Conservation (phyloP, 768 basidiomycete species). For the Rhodotorula paludigena region DNA sequence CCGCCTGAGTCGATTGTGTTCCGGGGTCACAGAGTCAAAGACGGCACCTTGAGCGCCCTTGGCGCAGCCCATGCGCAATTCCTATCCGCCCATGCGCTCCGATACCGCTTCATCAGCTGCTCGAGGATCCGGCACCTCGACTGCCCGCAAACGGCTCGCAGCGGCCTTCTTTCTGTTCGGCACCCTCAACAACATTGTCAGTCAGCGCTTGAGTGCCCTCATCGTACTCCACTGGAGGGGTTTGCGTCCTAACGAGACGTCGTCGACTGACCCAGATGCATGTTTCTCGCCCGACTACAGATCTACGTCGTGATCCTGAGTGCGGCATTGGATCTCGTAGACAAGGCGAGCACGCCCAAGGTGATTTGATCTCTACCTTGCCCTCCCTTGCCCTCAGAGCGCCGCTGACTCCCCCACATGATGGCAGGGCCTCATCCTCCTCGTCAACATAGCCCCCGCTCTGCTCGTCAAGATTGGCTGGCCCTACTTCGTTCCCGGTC, state of each 20-base stretch:
- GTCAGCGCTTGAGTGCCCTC: not conserved
- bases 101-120: not conserved
- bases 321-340: slow-evolving; percentile 76
- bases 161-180: slow-evolving; percentile 38
- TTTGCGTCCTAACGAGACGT: no score
- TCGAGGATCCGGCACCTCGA: not conserved
- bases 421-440: slow-evolving; percentile 71
- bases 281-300: not conserved
- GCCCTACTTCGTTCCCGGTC: slow-evolving; percentile 76
- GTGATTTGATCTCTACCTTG: slow-evolving; percentile 8
- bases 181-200: slow-evolving; percentile 38
- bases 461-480: slow-evolving; percentile 82
- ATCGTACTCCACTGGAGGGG: not conserved
- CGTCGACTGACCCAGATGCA: not conserved
- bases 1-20: no score
- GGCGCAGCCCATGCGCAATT: not conserved
- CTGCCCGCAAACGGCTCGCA: not conserved
- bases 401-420: not conserved
- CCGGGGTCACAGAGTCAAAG: no score
- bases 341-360: slow-evolving; percentile 65
- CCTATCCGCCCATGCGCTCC: not conserved
- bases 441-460: slow-evolving; percentile 90
- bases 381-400: no score
- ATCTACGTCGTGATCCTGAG: slow-evolving; percentile 94
- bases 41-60: no score